phyloP scores from a whole-genome alignment of 2,329 filamentous ascomycete genomes.

The Cyanodermella asteris region DNA sequence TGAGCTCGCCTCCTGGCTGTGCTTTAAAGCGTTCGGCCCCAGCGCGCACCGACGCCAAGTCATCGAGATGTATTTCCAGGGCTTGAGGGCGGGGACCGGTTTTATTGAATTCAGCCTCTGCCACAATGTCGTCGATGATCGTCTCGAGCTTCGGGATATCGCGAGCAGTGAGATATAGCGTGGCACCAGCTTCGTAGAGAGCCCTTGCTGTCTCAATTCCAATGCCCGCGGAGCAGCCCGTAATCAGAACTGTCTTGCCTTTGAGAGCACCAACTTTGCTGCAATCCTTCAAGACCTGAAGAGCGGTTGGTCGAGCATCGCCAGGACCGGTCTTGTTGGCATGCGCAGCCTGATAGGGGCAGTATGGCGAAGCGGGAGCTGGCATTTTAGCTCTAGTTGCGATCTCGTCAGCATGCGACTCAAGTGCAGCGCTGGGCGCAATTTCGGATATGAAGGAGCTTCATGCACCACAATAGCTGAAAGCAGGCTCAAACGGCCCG shows the following conservation, averaged over 20 bases:
- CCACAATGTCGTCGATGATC: slow-evolving; percentile 9
- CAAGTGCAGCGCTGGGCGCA: too few species aligned
- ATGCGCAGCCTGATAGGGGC: slow-evolving; percentile 5
- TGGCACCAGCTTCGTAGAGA: slow-evolving; percentile 17
- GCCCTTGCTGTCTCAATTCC: slow-evolving; percentile 19
- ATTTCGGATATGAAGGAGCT: too few species aligned
- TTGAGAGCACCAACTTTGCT: slow-evolving; percentile 9
- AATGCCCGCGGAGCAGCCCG: slow-evolving; percentile 18
- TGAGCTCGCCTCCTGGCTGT: too few species aligned
- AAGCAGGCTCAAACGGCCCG: too few species aligned
- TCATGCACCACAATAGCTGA: too few species aligned
- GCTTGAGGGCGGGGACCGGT: slow-evolving; percentile 8
- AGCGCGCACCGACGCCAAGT: slow-evolving; percentile 13
- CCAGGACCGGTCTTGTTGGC: slow-evolving; percentile 3
- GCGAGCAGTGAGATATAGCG: slow-evolving; percentile 16
- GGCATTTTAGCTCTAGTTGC: too few species aligned
- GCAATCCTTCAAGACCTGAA: slow-evolving; percentile 15
- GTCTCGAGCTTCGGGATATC: slow-evolving; percentile 15
- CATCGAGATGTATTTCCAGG: slow-evolving; percentile 13
- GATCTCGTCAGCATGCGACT: too few species aligned
- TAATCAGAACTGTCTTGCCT: slow-evolving; percentile 18
- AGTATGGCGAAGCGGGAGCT: too few species aligned
- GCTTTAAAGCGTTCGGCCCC: slow-evolving; percentile 11
- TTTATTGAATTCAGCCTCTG: too few species aligned
- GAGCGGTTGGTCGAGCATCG: slow-evolving; percentile 5